Base-by-base conservation (phyloP, 148 eudicot species). In the Cornus controversa region DNA sequence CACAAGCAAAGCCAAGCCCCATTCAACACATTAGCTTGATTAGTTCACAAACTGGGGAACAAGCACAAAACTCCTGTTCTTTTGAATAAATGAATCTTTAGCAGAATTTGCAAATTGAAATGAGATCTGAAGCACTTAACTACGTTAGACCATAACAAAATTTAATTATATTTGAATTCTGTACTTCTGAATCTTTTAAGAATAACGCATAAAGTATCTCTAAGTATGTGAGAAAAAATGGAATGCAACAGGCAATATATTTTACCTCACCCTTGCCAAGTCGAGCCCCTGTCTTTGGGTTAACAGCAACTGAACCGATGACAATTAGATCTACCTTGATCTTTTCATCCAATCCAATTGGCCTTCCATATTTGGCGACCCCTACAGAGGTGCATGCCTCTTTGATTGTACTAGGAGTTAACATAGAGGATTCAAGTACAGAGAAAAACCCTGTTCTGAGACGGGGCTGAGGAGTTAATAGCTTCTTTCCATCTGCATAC, bases 211-310 rank as follows among this genome's bases (percentile, higher is more conserved):
- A 13, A 50, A 1, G 20, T 11, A 13, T 50, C 15, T 50, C 20
- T 50, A 50, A 50, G 2, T 16, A 50, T 15, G 29, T 8, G 29
- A 8, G 34, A 65, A 62, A 31, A 24, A 69, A 15, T 27, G 7
- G 29, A 25, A 29, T 58, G 24, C 45, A 75, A 75, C 14, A 20
- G 24, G 4, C 2, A 31, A 45, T 69, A 54, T 23, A 58, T 31
- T 23, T 69, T 91, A 94, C 98, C 98, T 94, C 98, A 79, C 97
- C 98, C 94, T 94, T 94, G 82, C 98, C 98, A 73, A 94, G 91
- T 69, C 98, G 87, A 70, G 98, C 98, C 77, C 98, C 98, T 0
- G 97, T 94, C 58, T 83, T 90, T 27, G 98, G 94, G 72, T 94
- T 91, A 64, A 94, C 94, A 80, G 97, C 98, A 50, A 94, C 97